A percentile compares a stretch with the other conserved stretches of the same genome.
phyloP scores from a whole-genome alignment of 148 eudicot genomes.

The Mesembryanthemum crystallinum region DNA sequence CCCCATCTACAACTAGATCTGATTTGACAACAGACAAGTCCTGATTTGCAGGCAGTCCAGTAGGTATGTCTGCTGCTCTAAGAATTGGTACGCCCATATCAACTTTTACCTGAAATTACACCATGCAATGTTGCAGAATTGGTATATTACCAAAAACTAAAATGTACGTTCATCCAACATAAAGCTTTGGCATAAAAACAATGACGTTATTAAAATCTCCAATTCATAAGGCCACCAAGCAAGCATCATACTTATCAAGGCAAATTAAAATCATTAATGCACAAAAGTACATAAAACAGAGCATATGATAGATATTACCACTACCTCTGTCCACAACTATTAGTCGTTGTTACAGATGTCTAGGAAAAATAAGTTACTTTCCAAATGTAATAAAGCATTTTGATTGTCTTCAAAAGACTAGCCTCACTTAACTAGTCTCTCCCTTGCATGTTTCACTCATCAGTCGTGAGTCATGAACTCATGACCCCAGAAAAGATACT shows the following conservation, averaged over 20 bases:
- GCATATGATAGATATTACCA: neutral
- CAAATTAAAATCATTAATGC: neutral
- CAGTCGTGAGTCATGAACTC: too few species aligned
- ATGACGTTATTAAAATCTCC: too few species aligned
- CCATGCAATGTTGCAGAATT: neutral
- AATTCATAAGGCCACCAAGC: neutral
- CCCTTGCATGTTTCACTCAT: too few species aligned
- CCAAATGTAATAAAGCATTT: too few species aligned
- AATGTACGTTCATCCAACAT: neutral
- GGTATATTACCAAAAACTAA: neutral
- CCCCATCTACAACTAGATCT: slow-evolving; percentile 70
- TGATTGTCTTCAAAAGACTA: too few species aligned
- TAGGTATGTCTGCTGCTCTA: slow-evolving; percentile 74
- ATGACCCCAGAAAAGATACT: too few species aligned
- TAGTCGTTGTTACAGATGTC: too few species aligned
- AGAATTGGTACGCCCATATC: slow-evolving; percentile 96
- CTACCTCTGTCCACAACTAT: too few species aligned
- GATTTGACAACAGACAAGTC: slow-evolving; percentile 69
- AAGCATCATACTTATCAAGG: neutral
- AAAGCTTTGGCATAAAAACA: neutral
- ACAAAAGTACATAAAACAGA: neutral
- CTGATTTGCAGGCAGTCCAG: slow-evolving; percentile 65
- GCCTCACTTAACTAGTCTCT: too few species aligned
- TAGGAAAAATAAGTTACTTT: too few species aligned
- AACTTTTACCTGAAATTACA: slow-evolving; percentile 72